Conservation (phyloP, 352 stramenopile genomes). For the Thraustochytrium sp. region DNA sequence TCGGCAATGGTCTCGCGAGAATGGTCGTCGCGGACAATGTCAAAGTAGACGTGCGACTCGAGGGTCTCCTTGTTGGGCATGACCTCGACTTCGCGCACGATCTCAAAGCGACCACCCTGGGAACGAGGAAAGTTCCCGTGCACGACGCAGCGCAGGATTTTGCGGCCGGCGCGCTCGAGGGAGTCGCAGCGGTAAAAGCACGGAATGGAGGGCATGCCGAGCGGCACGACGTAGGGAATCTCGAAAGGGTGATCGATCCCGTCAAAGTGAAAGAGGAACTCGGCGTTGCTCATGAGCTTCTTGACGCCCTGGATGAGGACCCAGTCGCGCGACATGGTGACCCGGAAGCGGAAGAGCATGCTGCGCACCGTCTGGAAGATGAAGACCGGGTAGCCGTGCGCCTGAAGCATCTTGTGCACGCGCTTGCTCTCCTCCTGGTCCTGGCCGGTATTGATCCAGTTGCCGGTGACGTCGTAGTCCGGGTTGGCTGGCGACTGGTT, state of each 20-base stretch:
- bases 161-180: background rate
- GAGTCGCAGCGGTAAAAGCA: slow-evolving; percentile 24
- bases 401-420: background rate
- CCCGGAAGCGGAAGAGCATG: slow-evolving; percentile 22
- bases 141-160: slow-evolving; percentile 21
- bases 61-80: slow-evolving; percentile 1
- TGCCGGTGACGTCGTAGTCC: slow-evolving; percentile 29
- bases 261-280: slow-evolving; percentile 25
- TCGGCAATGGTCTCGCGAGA: background rate
- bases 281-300: slow-evolving; percentile 21
- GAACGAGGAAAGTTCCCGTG: slow-evolving; percentile 25
- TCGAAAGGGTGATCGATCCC: slow-evolving; percentile 24
- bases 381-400: slow-evolving; percentile 20
- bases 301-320: slow-evolving; percentile 21
- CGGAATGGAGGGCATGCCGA: slow-evolving; percentile 30
- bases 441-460: slow-evolving; percentile 8
- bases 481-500: background rate
- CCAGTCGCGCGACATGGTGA: slow-evolving; percentile 24
- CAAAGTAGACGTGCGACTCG: background rate
- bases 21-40: background rate
- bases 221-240: slow-evolving; percentile 30
- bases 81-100: slow-evolving; percentile 1
- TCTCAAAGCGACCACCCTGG: slow-evolving; percentile 24
- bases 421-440: background rate
- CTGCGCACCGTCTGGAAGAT: slow-evolving; percentile 17